Evolutionary conservation across 257 asterid species (phyloP).

Genomic region (Solanum chiquidenum): DNA sequence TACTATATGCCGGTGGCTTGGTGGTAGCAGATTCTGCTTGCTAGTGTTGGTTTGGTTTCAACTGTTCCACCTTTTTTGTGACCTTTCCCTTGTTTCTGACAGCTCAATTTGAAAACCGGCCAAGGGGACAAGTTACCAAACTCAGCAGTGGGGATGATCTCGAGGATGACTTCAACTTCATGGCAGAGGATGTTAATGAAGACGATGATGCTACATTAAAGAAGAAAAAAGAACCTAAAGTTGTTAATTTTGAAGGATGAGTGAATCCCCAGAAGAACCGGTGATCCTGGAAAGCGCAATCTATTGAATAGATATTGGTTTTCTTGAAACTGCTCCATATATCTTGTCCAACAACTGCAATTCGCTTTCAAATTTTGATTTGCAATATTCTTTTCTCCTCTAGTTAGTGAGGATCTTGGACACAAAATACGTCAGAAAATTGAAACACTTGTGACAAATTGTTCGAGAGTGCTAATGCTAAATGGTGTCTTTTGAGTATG

Average conservation of each 20-base stretch:
- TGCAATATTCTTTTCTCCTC: not conserved
- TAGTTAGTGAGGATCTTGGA: not conserved
- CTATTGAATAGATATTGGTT: not conserved
- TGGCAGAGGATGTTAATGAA: constrained; percentile 10
- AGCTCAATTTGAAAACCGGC: constrained; percentile 36
- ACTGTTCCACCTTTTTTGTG: not conserved
- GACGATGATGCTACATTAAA: constrained; percentile 16
- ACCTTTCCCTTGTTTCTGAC: not conserved
- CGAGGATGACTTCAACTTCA: constrained; percentile 81
- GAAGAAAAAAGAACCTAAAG: constrained; percentile 53
- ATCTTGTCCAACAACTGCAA: not conserved
- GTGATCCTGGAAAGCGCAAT: not conserved
- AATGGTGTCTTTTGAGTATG: not conserved
- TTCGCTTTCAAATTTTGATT: not conserved
- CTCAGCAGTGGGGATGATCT: constrained; percentile 82
- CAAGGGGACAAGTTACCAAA: constrained; percentile 44
- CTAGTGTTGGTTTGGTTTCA: not conserved
- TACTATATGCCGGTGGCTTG: not conserved
- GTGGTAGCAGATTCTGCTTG: not conserved
- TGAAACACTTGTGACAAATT: not conserved
- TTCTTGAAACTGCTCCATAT: not conserved
- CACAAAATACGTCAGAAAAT: not conserved
- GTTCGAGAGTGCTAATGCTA: not conserved
- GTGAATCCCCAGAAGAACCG: not conserved
- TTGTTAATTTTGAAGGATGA: constrained; percentile 68